Percentiles rank a stretch among this genome's conserved stretches.
Conservation (phyloP, 2,329 filamentous ascomycete genomes). For the Monosporascus sp. region DNA sequence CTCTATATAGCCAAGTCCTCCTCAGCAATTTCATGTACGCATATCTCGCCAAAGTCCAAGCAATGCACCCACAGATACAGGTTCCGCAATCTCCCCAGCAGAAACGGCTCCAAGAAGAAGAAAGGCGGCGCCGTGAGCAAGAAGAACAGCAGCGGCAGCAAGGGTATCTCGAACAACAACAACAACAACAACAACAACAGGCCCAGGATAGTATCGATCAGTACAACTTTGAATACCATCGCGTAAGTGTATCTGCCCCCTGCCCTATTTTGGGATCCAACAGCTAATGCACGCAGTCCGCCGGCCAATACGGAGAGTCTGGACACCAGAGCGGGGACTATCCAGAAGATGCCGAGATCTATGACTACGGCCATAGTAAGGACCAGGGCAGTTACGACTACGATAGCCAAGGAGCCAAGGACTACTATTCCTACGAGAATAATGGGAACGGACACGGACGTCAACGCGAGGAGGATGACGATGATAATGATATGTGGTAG, state of each 20-base stretch:
- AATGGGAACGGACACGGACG: constrained; percentile 28
- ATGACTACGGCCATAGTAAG: constrained; percentile 45
- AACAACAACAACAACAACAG: constrained; percentile 28
- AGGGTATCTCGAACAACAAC: constrained; percentile 37
- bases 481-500: neutral
- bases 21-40: constrained; percentile 99
- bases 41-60: constrained; percentile 95
- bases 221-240: constrained; percentile 49
- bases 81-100: constrained; percentile 79
- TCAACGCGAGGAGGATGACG: constrained; percentile 19
- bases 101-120: constrained; percentile 49
- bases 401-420: constrained; percentile 29
- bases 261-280: neutral
- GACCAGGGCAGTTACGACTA: constrained; percentile 34
- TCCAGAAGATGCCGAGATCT: constrained; percentile 47
- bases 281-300: constrained; percentile 27
- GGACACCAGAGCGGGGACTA: constrained; percentile 40
- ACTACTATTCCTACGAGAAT: constrained; percentile 23
- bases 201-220: constrained; percentile 40
- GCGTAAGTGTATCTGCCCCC: constrained; percentile 31
- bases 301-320: constrained; percentile 42
- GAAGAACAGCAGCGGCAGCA: constrained; percentile 31
- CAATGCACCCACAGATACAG: constrained; percentile 95
- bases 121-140: constrained; percentile 41
- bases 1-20: constrained; percentile 88